Conservation (phyloP, 495 filamentous ascomycete genomes). For the Hyaloscypha hepaticicola region DNA sequence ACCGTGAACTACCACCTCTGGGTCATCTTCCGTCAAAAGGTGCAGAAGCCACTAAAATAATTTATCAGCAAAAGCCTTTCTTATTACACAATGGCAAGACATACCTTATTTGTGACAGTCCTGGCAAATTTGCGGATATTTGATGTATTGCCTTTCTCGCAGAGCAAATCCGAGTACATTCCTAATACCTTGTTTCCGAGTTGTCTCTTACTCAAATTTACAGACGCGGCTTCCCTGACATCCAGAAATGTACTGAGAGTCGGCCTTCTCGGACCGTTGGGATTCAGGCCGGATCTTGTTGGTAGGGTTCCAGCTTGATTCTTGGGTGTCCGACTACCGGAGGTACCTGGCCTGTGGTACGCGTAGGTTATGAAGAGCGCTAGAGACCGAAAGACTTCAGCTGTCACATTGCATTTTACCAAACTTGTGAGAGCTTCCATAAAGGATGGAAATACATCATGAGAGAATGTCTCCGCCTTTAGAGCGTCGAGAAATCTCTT, state of each 20-base stretch:
- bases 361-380: constrained; percentile 92
- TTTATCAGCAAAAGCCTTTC: constrained; percentile 39
- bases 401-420: constrained; percentile 73
- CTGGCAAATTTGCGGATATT: constrained; percentile 86
- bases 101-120: constrained; percentile 93
- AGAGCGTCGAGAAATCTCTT: constrained; percentile 87
- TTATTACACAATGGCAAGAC: constrained; percentile 28
- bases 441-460: constrained; percentile 69
- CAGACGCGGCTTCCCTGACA: constrained; percentile 17
- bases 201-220: constrained; percentile 52
- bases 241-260: constrained; percentile 33
- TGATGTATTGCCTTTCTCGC: constrained; percentile 61
- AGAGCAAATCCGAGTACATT: constrained; percentile 82
- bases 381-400: constrained; percentile 81
- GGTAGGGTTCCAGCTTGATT: constrained; percentile 41
- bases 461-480: constrained; percentile 75
- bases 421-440: constrained; percentile 73
- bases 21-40: constrained; percentile 83
- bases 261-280: constrained; percentile 33
- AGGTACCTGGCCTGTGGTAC: constrained; percentile 63
- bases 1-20: constrained; percentile 78
- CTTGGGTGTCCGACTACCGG: constrained; percentile 53
- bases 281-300: constrained; percentile 35
- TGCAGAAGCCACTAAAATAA: constrained; percentile 82
- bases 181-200: constrained; percentile 74